A percentile compares a stretch with the other conserved stretches of the same genome.
phyloP scores from a whole-genome alignment of 208 protist species.

The Sergeia podlipaevii region DNA sequence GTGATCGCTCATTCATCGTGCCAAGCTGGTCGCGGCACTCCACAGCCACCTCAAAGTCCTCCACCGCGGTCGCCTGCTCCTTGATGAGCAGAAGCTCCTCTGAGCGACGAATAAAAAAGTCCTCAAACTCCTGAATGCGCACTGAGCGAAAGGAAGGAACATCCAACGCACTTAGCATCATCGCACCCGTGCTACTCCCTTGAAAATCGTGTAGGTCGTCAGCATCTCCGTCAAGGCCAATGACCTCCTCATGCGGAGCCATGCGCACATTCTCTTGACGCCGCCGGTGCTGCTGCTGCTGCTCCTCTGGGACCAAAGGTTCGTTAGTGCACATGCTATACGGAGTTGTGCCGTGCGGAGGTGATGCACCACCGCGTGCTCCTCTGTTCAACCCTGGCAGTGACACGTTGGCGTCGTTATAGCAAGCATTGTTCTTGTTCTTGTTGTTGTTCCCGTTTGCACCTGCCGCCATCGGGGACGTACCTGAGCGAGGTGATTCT shows the following conservation, averaged over 20 bases:
- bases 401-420: neutral
- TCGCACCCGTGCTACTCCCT: too few relatives aligned
- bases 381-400: neutral
- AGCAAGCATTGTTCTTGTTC: neutral
- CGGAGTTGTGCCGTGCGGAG: neutral
- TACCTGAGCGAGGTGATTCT: too few relatives aligned
- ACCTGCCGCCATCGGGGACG: too few relatives aligned
- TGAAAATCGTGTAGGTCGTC: too few relatives aligned
- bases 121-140: slow-evolving; percentile 81
- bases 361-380: neutral
- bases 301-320: too few relatives aligned
- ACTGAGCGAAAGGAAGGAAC: slow-evolving; percentile 82
- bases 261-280: too few relatives aligned
- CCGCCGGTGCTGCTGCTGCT: too few relatives aligned
- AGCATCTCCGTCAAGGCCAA: too few relatives aligned
- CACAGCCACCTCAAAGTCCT: slow-evolving; percentile 64
- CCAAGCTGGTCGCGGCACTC: slow-evolving; percentile 72
- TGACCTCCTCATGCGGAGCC: too few relatives aligned
- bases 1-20: slow-evolving; percentile 47
- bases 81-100: slow-evolving; percentile 81
- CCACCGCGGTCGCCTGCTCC: slow-evolving; percentile 59
- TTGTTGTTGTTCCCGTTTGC: slow-evolving; percentile 3
- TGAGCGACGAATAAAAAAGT: slow-evolving; percentile 77
- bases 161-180: too few relatives aligned
- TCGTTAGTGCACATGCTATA: too few relatives aligned